A percentile compares a stretch with the other conserved stretches of the same genome.
phyloP scores from a whole-genome alignment of 306 rosid genomes.

The Cicer arietinum region DNA sequence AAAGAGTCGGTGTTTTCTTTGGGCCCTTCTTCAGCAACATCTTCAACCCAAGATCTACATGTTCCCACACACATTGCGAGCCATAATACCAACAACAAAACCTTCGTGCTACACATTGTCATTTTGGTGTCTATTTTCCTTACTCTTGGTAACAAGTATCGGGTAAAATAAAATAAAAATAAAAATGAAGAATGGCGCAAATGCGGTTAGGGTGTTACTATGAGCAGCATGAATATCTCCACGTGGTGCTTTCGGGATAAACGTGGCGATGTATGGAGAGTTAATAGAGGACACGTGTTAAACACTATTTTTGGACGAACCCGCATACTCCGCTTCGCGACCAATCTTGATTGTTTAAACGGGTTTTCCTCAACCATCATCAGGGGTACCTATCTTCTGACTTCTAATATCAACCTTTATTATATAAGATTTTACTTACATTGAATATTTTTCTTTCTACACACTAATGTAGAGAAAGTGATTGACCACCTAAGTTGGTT shows the following conservation, averaged over 20 bases:
- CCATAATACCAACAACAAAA: constrained; percentile 40
- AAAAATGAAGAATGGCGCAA: background rate
- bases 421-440: no score
- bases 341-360: constrained; percentile 8
- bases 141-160: background rate
- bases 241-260: background rate
- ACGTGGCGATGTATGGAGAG: background rate
- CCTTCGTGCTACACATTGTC: constrained; percentile 46
- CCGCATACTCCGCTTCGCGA: constrained; percentile 12
- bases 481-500: no score
- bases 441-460: no score
- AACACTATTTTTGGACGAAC: background rate
- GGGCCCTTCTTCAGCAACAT: constrained; percentile 28
- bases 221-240: background rate
- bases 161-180: background rate
- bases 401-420: no score
- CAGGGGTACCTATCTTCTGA: no score
- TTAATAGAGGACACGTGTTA: background rate
- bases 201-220: background rate
- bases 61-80: constrained; percentile 39
- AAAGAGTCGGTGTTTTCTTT: constrained; percentile 33
- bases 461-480: no score
- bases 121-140: background rate
- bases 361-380: no score
- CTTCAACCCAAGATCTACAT: constrained; percentile 44